phyloP scores from a whole-genome alignment of 2,329 filamentous ascomycete genomes.

The Talaromyces verruculosus region DNA sequence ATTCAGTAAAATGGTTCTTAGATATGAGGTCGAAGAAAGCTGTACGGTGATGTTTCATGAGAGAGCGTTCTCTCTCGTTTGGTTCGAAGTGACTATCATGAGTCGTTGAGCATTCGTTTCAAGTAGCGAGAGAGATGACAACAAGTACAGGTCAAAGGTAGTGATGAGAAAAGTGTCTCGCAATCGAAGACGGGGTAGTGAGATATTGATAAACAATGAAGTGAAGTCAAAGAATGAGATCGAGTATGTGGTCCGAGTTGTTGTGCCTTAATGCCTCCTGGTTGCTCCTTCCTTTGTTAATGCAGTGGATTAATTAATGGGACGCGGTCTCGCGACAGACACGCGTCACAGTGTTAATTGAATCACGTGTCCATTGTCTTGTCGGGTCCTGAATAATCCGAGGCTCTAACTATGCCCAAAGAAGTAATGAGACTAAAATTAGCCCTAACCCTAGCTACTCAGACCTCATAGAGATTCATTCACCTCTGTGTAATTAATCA shows the following conservation, averaged over 20 bases:
- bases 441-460: background rate
- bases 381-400: background rate
- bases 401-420: background rate
- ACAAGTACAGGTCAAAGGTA: background rate
- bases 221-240: background rate
- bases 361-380: background rate
- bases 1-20: background rate
- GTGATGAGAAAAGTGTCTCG: background rate
- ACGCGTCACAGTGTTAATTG: constrained; percentile 2
- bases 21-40: background rate
- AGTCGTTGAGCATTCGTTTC: background rate
- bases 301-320: background rate
- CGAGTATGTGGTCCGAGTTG: background rate
- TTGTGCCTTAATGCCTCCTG: background rate
- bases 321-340: background rate
- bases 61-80: background rate
- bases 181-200: background rate
- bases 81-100: background rate
- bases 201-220: background rate
- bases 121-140: background rate
- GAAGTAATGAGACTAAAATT: background rate
- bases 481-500: background rate
- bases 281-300: constrained; percentile 12
- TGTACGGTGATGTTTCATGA: background rate
- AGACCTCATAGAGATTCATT: background rate